These are phyloP conservation scores for Cyberlindnera mississippiensis DNA, from an alignment of 805 yeast species.

Conservation along the genomic window DNA sequence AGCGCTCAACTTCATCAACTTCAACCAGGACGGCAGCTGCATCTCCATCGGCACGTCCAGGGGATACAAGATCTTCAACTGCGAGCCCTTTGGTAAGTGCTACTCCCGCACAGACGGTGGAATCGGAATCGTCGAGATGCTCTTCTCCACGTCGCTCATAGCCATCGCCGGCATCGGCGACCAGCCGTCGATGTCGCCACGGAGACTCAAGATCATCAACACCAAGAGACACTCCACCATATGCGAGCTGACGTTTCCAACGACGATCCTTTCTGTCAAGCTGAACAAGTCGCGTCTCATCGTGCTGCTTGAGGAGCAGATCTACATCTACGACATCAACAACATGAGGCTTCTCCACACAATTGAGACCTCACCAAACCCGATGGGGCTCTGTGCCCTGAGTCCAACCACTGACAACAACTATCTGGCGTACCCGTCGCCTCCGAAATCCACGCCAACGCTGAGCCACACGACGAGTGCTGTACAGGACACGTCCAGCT, in stretches of 20 bases:
- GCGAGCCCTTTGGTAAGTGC: conserved; percentile 62
- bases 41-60: conserved; percentile 61
- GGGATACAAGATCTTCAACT: conserved; percentile 65
- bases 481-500: too few species aligned
- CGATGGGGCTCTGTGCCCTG: conserved; percentile 57
- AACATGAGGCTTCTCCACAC: conserved; percentile 62
- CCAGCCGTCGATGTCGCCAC: conserved; percentile 64
- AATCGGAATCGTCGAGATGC: conserved; percentile 68
- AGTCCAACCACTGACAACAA: conserved; percentile 50
- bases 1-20: conserved; percentile 48
- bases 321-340: conserved; percentile 68
- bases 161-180: conserved; percentile 75
- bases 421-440: conserved; percentile 71
- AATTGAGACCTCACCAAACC: conserved; percentile 44
- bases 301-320: conserved; percentile 59
- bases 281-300: conserved; percentile 62
- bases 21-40: conserved; percentile 74
- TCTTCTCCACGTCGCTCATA: conserved; percentile 66
- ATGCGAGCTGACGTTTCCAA: conserved; percentile 70
- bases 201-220: conserved; percentile 77
- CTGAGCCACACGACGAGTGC: conserved; percentile 4
- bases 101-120: conserved; percentile 43
- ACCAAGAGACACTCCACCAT: conserved; percentile 60
- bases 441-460: conserved; percentile 47
- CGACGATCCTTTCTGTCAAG: conserved; percentile 54